Percentiles rank a stretch among this genome's conserved stretches.
These are phyloP conservation scores for Pseudogymnoascus sp. DNA, from an alignment of 2,329 filamentous ascomycete genomes.

Conservation along the genomic window DNA sequence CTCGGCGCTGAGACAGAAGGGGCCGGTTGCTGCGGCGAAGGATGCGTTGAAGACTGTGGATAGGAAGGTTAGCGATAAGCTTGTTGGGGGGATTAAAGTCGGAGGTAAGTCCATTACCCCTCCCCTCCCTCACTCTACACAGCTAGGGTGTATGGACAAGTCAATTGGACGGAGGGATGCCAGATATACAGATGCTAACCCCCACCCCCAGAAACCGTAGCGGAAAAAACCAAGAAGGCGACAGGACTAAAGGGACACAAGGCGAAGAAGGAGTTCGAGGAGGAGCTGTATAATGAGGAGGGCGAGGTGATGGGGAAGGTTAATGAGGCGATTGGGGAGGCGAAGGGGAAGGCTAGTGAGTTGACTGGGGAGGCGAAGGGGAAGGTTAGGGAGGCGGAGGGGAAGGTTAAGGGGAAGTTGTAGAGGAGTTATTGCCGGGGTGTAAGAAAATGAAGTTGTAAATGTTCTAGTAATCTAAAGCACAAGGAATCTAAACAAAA, in stretches of 20 bases:
- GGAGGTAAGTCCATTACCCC: constrained; percentile 34
- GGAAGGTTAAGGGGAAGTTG: neutral
- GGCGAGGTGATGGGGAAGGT: constrained; percentile 35
- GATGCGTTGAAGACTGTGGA: constrained; percentile 52
- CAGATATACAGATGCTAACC: constrained; percentile 14
- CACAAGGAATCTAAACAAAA: neutral
- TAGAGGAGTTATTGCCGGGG: neutral
- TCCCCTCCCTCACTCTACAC: no score
- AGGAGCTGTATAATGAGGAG: constrained; percentile 25
- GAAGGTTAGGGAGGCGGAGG: constrained; percentile 24
- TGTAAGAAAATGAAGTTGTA: neutral
- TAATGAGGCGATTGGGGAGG: constrained; percentile 27
- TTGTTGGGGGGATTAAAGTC: constrained; percentile 52
- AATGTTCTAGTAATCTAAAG: neutral
- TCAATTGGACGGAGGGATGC: no score
- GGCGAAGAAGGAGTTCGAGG: constrained; percentile 17
- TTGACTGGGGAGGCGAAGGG: constrained; percentile 36
- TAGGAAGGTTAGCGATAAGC: constrained; percentile 49
- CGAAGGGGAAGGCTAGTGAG: constrained; percentile 30
- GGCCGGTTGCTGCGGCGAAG: constrained; percentile 41
- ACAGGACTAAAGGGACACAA: constrained; percentile 24
- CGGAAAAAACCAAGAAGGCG: constrained; percentile 42
- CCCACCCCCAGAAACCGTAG: constrained; percentile 25
- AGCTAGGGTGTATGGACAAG: no score
- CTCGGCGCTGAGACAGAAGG: neutral